phyloP scores from a whole-genome alignment of 108 stramenopile species.

The Bacterosira constricta region DNA sequence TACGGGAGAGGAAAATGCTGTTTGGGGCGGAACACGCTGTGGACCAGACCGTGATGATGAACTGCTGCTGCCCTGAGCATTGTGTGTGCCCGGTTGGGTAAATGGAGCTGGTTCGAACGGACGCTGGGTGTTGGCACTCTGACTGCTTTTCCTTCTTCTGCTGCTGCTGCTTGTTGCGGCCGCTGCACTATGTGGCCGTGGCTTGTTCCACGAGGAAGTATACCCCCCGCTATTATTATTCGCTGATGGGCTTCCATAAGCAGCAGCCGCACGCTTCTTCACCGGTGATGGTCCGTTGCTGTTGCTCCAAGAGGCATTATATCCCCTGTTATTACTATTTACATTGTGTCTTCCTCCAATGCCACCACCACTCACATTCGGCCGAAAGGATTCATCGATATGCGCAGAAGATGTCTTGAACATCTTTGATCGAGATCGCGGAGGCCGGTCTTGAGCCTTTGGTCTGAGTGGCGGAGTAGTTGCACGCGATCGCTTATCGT shows the following conservation, averaged over 20 bases:
- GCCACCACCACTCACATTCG: neutral
- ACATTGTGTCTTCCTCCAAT: neutral
- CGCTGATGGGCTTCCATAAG: too few species aligned
- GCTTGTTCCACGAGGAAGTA: neutral
- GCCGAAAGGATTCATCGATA: slow-evolving; percentile 32
- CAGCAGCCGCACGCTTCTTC: too few species aligned
- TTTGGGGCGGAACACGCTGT: slow-evolving; percentile 17
- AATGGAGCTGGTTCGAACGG: slow-evolving; percentile 47
- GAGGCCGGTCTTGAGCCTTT: slow-evolving; percentile 20
- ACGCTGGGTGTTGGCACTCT: too few species aligned
- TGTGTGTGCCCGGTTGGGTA: slow-evolving; percentile 37
- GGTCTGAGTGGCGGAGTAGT: slow-evolving; percentile 23
- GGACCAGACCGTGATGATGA: slow-evolving; percentile 4
- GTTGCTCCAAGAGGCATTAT: neutral
- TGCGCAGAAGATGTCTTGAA: slow-evolving; percentile 9
- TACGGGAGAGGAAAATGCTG: slow-evolving; percentile 19
- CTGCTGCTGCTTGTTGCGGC: neutral
- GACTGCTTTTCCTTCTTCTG: slow-evolving; percentile 2
- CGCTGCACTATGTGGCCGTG: neutral
- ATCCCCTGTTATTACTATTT: neutral
- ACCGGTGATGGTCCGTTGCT: too few species aligned
- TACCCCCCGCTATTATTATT: neutral
- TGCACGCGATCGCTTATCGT: slow-evolving; percentile 17
- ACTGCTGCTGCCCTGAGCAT: neutral
- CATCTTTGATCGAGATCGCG: slow-evolving; percentile 21